Base-by-base conservation (phyloP, 192 early-diverging fungal genomes). In the Kappamyces sp. region DNA sequence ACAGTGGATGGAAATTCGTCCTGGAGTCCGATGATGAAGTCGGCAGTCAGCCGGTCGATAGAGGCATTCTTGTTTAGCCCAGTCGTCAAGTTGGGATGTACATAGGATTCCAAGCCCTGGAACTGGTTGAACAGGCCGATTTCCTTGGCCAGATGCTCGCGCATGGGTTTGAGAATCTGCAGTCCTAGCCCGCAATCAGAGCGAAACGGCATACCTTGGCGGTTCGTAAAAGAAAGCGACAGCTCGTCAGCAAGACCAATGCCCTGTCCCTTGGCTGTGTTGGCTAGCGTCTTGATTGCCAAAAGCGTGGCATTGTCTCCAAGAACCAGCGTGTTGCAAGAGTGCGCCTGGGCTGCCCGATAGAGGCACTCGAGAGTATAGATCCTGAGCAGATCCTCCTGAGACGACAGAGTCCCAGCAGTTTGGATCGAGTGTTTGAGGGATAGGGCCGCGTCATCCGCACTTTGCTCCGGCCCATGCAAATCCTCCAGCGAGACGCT, bases 241-340 rank as follows among this genome's bases (percentile, higher is more conserved):
- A 87, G 82, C 44, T 93, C 90, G 7, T 88, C 62, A 3, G 91
- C 87, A 32, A 94, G 63, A 33, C 81, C 84, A 58, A 85, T 88
- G n/a, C 94, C 94, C 37, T 89, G 86, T 7, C 94, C 94, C 53
- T 87, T 84, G 41, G 87, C 85, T 34, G 88, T 91, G 40, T 84
- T 58, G 4, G 89, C 68, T 40, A 97, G 82, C 31, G 86, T 80
- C 52, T 82, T 82, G 40, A 87, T 81, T 0, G 92, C 90, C 33
- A 91, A 70, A 34, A 87, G 78, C 2, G 91, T 92, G 5, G 84
- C 80, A 37, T 85, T 88, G 65, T 91, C 88, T 6, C 87, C 94
- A 50, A 91, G 64, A 13, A 90, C 67, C 4, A 94, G 69, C 32
- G 69, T 67, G 2, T 74, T 68, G 44, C 66, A 40, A 40, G 61